Base-by-base conservation (phyloP, 2,329 filamentous ascomycete genomes). In the Ceratocystis colombiana region DNA sequence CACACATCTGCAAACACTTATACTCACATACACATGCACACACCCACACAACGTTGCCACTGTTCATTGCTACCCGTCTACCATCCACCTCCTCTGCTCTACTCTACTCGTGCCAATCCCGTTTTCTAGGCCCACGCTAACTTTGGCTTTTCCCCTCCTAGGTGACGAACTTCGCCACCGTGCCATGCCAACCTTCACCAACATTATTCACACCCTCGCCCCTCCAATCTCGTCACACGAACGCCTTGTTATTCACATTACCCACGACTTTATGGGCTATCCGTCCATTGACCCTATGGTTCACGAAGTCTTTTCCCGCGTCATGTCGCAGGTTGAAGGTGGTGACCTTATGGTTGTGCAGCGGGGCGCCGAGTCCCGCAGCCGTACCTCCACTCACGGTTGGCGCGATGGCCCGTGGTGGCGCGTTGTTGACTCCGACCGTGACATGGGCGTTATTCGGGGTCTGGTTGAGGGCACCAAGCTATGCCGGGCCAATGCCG, bases 291-390 rank as follows among this genome's bases (percentile, higher is more conserved):
- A 97, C 74, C 91, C 93, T 20, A 83, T 96, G 65, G 90, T 97
- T 71, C 90, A 97, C 77, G 83, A 84, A 67, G 91, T 94, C 69
- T 99, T 99, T 78, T 88, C 88, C 66, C 87, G 91, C 64, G 92
- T 99, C 72, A 99, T 99, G 94, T 84, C 91, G n/a, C 94, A 99
- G 77, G 94, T 99, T 59, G 94, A 99, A 77, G 94, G 94, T 70
- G 94, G 94, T 66, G 94, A 97, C 72, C 81, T 99, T 20, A 82
- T 97, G 65, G 94, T 99, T 66, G 86, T 97, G 68, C 94, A 99
- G 77, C 89, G 92, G 46, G 94, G 94, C 22, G 88, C 90, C 68
- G 94, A 97, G 76, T 89, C 87, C 62, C 82, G 82, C 53, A 84
- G 85, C 79, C 67, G 78, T 30, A 83, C 85, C 64, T 79, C 78